Conservation (phyloP, 2,329 filamentous ascomycete genomes). For the Aureobasidium lini region DNA sequence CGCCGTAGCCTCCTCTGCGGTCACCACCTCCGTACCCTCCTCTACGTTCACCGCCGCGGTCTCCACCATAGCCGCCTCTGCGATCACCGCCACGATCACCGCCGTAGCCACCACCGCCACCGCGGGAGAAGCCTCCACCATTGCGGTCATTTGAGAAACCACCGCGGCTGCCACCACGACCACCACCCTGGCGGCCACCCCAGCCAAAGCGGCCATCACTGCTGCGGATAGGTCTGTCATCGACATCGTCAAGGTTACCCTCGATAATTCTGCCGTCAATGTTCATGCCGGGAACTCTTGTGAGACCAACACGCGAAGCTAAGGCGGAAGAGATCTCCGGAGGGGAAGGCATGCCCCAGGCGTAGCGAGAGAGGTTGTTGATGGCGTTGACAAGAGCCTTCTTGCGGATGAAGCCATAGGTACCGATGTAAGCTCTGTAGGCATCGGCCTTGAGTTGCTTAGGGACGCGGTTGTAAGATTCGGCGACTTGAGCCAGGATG, state of each 20-base stretch:
- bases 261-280: slow-evolving; percentile 15
- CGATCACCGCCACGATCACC: slow-evolving; percentile 12
- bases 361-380: slow-evolving; percentile 46
- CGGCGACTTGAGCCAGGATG: slow-evolving; percentile 36
- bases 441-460: slow-evolving; percentile 36
- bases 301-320: slow-evolving; percentile 24
- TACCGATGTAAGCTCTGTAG: slow-evolving; percentile 54
- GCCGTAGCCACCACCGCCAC: slow-evolving; percentile 10
- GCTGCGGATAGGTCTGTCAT: slow-evolving; percentile 19
- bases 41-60: not conserved
- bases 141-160: slow-evolving; percentile 11
- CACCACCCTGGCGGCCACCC: not conserved
- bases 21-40: slow-evolving; percentile 17
- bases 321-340: slow-evolving; percentile 33
- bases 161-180: not conserved
- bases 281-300: slow-evolving; percentile 23
- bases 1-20: slow-evolving; percentile 12
- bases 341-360: slow-evolving; percentile 46
- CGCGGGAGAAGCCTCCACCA: slow-evolving; percentile 8
- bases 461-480: slow-evolving; percentile 39
- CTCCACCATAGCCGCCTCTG: not conserved
- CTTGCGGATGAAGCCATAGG: slow-evolving; percentile 34
- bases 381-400: slow-evolving; percentile 41
- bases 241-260: slow-evolving; percentile 16
- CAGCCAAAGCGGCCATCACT: slow-evolving; percentile 6